These are phyloP conservation scores for Microdochium nivale DNA, from an alignment of 2,329 filamentous ascomycete genomes.

Conservation along the genomic window DNA sequence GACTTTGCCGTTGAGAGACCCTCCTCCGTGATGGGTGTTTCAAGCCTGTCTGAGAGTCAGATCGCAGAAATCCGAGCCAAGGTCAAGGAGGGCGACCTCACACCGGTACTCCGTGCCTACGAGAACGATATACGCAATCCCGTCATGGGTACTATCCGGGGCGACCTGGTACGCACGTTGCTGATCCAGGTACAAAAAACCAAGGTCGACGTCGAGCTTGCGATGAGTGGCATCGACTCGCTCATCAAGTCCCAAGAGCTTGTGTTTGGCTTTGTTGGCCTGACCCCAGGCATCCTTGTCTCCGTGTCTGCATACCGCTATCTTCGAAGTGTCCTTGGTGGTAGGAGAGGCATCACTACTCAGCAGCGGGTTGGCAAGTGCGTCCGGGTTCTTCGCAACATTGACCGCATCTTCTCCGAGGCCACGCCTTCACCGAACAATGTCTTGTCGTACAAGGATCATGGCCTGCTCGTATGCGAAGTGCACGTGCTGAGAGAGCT, in stretches of 20 bases:
- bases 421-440: conserved; percentile 63
- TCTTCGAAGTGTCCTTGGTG: conserved; percentile 60
- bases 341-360: conserved; percentile 57
- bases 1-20: conserved; percentile 87
- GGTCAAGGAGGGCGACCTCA: conserved; percentile 87
- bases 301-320: conserved; percentile 68
- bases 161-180: conserved; percentile 81
- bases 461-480: conserved; percentile 83
- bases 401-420: conserved; percentile 70
- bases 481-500: conserved; percentile 72
- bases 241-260: conserved; percentile 93
- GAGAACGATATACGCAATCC: conserved; percentile 81
- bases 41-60: conserved; percentile 56
- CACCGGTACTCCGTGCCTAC: conserved; percentile 82
- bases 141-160: conserved; percentile 71
- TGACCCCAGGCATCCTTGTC: conserved; percentile 89
- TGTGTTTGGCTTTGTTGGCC: conserved; percentile 92
- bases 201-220: conserved; percentile 95
- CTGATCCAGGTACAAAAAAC: conserved; percentile 98
- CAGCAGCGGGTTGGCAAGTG: conserved; percentile 61
- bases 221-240: conserved; percentile 90
- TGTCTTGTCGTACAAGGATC: conserved; percentile 82
- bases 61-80: conserved; percentile 67
- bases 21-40: conserved; percentile 39
- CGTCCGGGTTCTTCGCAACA: conserved; percentile 73